Evolutionary conservation across 192 early-diverging fungal species (phyloP), one percentile per base, ranked within the genome.

Genomic region (Chytriomyces confervae): DNA sequence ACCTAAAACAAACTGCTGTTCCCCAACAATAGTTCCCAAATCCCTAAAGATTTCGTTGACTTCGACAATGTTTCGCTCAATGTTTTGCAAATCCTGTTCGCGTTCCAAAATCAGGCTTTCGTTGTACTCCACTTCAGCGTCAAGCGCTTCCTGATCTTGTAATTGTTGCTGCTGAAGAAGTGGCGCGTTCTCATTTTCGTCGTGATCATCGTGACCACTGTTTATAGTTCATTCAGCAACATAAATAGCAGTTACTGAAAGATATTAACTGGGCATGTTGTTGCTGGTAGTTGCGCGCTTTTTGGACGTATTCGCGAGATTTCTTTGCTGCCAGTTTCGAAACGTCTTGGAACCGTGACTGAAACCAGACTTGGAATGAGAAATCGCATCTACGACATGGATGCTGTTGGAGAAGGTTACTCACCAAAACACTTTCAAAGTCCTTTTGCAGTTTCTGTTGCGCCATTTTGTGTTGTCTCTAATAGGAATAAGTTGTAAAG

Each of bases 1-100:
- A 95, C 94, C 90, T 9, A 99, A 84, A 76, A 95, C 89, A 70
- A 91, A 92, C 76, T 95, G 93, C 88, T 99, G 97, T 80, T 99
- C 97, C 36, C 95, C 94, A n/a, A 99, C 97, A 74, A 99, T 89
- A 5, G 95, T 96, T 0, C 95, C 95, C 57, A 99, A 79, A 85
- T 98, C 96, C 69, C 96, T 84, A 81, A 99, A 99, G 72, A 99
- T 95, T 81, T 98, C 96, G 82, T 98, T 99, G 20, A 99, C 86
- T 79, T 98, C 95, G 5, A 88, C 90, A 62, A 98, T 98, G 24
- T 94, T 95, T 69, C 91, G 89, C 79, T 98, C 97, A 79, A 99
- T 96, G 61, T 93, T 93, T 62, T 89, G 88, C 24, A 99, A 91
- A 70, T 98, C 97, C 29, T 90, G 88, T 77, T 99, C 97, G 23